Conservation (phyloP, 768 basidiomycete species). For the Amyloporia xantha region DNA sequence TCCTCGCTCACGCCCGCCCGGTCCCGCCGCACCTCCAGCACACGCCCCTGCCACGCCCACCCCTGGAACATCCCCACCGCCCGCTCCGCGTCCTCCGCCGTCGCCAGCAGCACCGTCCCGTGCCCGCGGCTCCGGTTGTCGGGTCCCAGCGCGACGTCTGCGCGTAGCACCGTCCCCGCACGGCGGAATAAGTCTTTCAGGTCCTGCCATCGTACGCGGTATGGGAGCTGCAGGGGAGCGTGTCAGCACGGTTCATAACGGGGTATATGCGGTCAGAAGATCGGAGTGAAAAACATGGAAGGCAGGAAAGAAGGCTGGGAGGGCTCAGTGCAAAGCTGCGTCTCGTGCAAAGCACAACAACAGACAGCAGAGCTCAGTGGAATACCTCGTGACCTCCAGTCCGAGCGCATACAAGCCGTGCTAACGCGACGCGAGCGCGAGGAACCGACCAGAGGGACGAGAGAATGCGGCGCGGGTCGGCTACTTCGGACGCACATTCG, state of each 20-base stretch:
- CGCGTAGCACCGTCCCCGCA: constrained; percentile 65
- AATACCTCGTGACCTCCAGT: background rate
- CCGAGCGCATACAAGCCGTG: background rate
- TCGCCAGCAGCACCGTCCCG: constrained; percentile 91
- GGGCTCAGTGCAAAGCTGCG: too few species aligned
- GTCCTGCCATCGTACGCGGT: constrained; percentile 98
- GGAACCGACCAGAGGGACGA: too few species aligned
- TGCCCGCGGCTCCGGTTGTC: constrained; percentile 92
- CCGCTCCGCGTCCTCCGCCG: constrained; percentile 95
- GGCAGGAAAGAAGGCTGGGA: background rate
- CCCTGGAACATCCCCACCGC: constrained; percentile 90
- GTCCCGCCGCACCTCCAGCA: constrained; percentile 88
- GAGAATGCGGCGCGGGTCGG: too few species aligned
- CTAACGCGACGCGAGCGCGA: too few species aligned
- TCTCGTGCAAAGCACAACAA: too few species aligned
- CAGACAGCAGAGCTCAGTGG: too few species aligned
- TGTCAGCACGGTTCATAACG: too few species aligned
- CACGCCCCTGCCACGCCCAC: constrained; percentile 92
- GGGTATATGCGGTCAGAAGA: background rate
- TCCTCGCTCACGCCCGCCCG: too few species aligned
- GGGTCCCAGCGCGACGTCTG: constrained; percentile 51
- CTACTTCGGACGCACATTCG: too few species aligned
- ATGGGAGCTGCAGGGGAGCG: constrained; percentile 63
- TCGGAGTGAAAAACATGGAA: background rate
- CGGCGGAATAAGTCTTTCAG: constrained; percentile 96